Evolutionary conservation across 2,329 filamentous ascomycete species (phyloP).

Genomic region (Exophiala viscosa): DNA sequence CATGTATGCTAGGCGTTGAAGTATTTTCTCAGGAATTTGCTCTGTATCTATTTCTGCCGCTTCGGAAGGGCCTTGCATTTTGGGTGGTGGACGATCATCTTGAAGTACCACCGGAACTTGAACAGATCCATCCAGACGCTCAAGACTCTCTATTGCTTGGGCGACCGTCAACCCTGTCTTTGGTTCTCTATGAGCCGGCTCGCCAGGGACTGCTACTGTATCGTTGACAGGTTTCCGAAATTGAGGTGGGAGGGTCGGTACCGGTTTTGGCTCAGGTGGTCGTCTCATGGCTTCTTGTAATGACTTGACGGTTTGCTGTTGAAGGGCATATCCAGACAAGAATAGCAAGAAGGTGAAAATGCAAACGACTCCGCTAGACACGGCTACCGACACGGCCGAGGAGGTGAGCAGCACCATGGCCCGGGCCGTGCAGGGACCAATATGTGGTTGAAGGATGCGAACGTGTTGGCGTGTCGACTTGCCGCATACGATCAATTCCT

Average conservation of each 20-base stretch:
- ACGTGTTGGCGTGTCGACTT: background rate
- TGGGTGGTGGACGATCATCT: slow-evolving; percentile 2
- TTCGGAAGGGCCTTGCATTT: background rate
- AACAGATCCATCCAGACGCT: background rate
- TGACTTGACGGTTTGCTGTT: slow-evolving; percentile 77
- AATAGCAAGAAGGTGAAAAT: slow-evolving; percentile 80
- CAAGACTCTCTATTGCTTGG: background rate
- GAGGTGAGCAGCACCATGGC: slow-evolving; percentile 46
- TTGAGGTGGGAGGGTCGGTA: slow-evolving; percentile 25
- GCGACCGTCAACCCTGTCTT: background rate
- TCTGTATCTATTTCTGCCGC: background rate
- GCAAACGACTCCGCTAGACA: slow-evolving; percentile 55
- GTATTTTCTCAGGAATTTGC: background rate
- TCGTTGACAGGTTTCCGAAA: slow-evolving; percentile 24
- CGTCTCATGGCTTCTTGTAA: slow-evolving; percentile 69
- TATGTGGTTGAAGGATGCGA: background rate
- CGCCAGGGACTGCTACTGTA: slow-evolving; percentile 1
- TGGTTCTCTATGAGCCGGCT: background rate
- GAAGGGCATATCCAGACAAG: slow-evolving; percentile 79
- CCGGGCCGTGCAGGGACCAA: slow-evolving; percentile 5
- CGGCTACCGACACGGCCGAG: slow-evolving; percentile 42
- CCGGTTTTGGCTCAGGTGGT: slow-evolving; percentile 37
- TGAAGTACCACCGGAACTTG: slow-evolving; percentile 5
- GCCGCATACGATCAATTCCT: no score
- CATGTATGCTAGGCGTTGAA: slow-evolving; percentile 33